These are phyloP conservation scores for Hortaea werneckii DNA, from an alignment of 2,329 filamentous ascomycete species.

Conservation along the genomic window DNA sequence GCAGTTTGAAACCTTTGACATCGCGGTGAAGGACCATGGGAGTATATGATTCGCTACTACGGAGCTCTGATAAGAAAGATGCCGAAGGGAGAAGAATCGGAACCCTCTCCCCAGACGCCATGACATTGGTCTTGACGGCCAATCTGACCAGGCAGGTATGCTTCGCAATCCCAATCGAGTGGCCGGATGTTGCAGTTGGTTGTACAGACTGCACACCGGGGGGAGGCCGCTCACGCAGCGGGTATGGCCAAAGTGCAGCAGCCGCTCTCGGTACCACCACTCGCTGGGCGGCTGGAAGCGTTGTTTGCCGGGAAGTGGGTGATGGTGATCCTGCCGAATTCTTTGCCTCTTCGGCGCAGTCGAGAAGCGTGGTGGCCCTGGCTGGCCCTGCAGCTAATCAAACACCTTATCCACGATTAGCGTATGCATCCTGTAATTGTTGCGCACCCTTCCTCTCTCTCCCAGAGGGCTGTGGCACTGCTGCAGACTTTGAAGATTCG, in stretches of 20 bases:
- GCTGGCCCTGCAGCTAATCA: constrained; percentile 2
- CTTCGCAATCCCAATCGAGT: too few species aligned
- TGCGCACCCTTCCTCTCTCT: neutral
- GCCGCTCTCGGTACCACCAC: neutral
- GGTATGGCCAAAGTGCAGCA: neutral
- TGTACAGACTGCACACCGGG: neutral
- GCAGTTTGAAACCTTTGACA: too few species aligned
- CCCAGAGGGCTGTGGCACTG: neutral
- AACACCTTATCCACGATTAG: constrained; percentile 1
- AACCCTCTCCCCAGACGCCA: too few species aligned
- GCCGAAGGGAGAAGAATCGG: too few species aligned
- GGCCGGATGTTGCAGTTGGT: neutral
- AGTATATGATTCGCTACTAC: too few species aligned
- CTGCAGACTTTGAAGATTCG: neutral
- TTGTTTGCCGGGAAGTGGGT: neutral
- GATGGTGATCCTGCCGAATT: neutral
- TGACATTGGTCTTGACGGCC: too few species aligned
- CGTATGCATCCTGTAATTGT: constrained; percentile 3
- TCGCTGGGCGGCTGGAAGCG: neutral
- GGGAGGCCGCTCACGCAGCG: neutral
- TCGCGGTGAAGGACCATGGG: too few species aligned
- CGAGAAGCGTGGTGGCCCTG: neutral
- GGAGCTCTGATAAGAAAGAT: too few species aligned
- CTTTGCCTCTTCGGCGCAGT: neutral
- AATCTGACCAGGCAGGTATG: too few species aligned